phyloP scores from a whole-genome alignment of 441 rosid species.

The Populus hybrid region DNA sequence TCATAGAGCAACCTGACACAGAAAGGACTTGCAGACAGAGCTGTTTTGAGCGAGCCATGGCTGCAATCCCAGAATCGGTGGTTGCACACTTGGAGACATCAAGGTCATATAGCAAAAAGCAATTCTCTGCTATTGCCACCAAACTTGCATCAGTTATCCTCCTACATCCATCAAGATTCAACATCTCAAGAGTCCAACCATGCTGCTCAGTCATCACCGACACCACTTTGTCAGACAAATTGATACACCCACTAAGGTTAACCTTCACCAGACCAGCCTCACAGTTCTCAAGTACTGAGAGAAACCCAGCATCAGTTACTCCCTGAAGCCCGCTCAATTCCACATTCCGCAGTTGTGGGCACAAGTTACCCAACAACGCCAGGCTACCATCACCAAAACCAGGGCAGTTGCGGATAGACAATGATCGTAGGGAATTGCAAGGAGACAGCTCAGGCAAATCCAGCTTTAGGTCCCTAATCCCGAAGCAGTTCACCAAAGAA shows the following conservation, averaged over 20 bases:
- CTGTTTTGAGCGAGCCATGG: constrained; percentile 47
- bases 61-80: constrained; percentile 61
- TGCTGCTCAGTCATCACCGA: constrained; percentile 47
- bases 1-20: constrained; percentile 56
- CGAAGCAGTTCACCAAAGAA: constrained; percentile 62
- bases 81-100: constrained; percentile 70
- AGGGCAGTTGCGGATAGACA: constrained; percentile 71
- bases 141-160: constrained; percentile 66
- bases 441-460: constrained; percentile 33
- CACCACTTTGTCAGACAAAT: constrained; percentile 59
- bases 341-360: constrained; percentile 62
- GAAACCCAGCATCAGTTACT: constrained; percentile 67
- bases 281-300: constrained; percentile 44
- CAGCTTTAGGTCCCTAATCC: constrained; percentile 54
- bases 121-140: constrained; percentile 61
- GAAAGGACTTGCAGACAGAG: constrained; percentile 66
- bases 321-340: constrained; percentile 67
- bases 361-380: constrained; percentile 60
- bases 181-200: constrained; percentile 68
- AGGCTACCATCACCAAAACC: constrained; percentile 77
- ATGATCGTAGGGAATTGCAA: constrained; percentile 51
- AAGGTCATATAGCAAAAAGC: constrained; percentile 67
- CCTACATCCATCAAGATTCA: constrained; percentile 70
- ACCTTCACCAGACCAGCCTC: constrained; percentile 67
- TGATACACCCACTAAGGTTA: constrained; percentile 64